A percentile compares a stretch with the other conserved stretches of the same genome.
Conservation (phyloP, 352 stramenopile species). For the Phytophthora crassamura region DNA sequence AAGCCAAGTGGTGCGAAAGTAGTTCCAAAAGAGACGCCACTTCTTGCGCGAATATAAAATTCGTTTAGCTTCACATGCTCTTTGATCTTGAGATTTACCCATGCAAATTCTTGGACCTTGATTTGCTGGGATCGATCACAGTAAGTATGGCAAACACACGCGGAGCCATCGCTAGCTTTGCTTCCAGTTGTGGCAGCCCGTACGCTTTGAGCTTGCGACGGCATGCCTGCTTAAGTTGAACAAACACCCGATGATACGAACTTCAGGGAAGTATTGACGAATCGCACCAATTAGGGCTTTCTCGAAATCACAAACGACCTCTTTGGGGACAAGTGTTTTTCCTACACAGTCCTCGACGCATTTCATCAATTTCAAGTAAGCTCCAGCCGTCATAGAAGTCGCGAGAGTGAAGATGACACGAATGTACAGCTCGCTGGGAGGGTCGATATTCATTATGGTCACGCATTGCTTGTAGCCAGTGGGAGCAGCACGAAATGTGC, state of each 20-base stretch:
- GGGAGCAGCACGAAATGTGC: background rate
- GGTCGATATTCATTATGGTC: constrained; percentile 4
- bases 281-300: constrained; percentile 3
- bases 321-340: background rate
- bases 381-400: background rate
- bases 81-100: constrained; percentile 12
- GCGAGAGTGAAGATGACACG: background rate
- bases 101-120: constrained; percentile 3
- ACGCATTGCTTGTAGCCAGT: constrained; percentile 11
- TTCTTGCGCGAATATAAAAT: background rate
- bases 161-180: constrained; percentile 1
- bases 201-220: constrained; percentile 7
- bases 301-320: constrained; percentile 6
- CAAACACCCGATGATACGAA: constrained; percentile 6
- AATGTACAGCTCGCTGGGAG: constrained; percentile 1
- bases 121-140: constrained; percentile 3
- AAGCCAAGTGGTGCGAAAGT: constrained; percentile 5
- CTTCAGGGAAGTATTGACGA: background rate
- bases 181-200: background rate
- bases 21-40: constrained; percentile 3
- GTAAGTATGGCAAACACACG: constrained; percentile 9
- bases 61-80: background rate
- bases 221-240: constrained; percentile 9
- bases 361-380: background rate
- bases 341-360: background rate